Percentiles rank a stretch among this genome's conserved stretches.
Conservation (phyloP, 2,329 filamentous ascomycete species). For the Fusarium miscanthi region DNA sequence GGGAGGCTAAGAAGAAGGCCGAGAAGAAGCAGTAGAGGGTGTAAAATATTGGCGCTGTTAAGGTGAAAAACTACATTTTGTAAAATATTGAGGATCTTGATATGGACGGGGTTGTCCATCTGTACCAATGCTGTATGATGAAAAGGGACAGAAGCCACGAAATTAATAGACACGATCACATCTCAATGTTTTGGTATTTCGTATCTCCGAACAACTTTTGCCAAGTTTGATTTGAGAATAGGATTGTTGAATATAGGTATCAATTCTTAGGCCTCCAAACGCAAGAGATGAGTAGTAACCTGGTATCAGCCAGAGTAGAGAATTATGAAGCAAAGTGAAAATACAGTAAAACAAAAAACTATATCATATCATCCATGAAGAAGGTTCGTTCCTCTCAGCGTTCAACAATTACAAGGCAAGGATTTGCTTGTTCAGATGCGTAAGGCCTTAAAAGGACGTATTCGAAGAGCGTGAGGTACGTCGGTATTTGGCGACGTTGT, state of each 20-base stretch:
- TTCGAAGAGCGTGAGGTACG: background rate
- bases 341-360: slow-evolving; percentile 36
- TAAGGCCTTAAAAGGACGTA: background rate
- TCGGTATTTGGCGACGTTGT: background rate
- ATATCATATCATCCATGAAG: slow-evolving; percentile 10
- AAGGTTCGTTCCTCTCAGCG: background rate
- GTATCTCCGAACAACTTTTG: fast-evolving
- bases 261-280: slow-evolving; percentile 29
- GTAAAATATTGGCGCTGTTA: slow-evolving; percentile 9
- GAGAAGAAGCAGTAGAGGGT: slow-evolving; percentile 16
- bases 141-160: slow-evolving; percentile 29
- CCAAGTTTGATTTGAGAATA: background rate
- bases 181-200: slow-evolving; percentile 27
- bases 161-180: slow-evolving; percentile 46
- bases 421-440: background rate
- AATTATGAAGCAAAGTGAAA: slow-evolving; percentile 22
- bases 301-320: slow-evolving; percentile 41
- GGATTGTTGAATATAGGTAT: slow-evolving; percentile 6
- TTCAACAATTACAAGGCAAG: background rate
- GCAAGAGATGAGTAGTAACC: slow-evolving; percentile 36
- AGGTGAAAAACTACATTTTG: slow-evolving; percentile 32
- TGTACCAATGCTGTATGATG: slow-evolving; percentile 46
- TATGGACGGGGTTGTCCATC: slow-evolving; percentile 27
- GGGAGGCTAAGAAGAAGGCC: slow-evolving; percentile 29
- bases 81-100: slow-evolving; percentile 38